phyloP scores from a whole-genome alignment of 1,284 basidiomycete genomes.

The Cutaneotrichosporon mucoides region DNA sequence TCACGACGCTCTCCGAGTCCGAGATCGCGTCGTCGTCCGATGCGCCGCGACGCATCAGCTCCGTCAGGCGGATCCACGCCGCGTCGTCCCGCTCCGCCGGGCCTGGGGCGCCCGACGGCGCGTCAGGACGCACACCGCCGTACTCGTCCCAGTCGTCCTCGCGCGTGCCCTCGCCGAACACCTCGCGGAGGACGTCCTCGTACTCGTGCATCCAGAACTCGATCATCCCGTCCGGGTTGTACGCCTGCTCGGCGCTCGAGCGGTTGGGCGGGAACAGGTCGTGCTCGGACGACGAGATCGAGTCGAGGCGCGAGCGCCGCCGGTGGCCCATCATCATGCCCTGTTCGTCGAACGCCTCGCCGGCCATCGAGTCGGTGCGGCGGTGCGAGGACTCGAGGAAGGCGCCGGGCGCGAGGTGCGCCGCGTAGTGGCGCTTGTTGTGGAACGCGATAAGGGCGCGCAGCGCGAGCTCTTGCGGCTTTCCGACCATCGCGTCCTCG shows the following conservation, averaged over 20 bases:
- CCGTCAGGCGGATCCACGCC: slow-evolving; percentile 41
- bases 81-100: slow-evolving; percentile 32
- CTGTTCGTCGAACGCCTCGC: slow-evolving; percentile 24
- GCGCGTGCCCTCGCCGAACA: slow-evolving; percentile 46
- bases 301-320: slow-evolving; percentile 20
- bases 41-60: slow-evolving; percentile 36
- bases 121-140: slow-evolving; percentile 12
- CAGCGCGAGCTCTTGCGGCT: slow-evolving; percentile 96
- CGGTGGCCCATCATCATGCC: background rate
- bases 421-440: slow-evolving; percentile 45
- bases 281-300: slow-evolving; percentile 20
- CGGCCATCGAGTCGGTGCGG: slow-evolving; percentile 20
- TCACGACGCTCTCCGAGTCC: slow-evolving; percentile 82
- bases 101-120: slow-evolving; percentile 13
- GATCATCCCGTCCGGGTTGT: slow-evolving; percentile 53
- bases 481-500: slow-evolving; percentile 52
- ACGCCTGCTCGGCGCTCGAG: slow-evolving; percentile 40
- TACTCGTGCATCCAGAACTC: slow-evolving; percentile 56
- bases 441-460: slow-evolving; percentile 90
- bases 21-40: slow-evolving; percentile 60
- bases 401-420: slow-evolving; percentile 10
- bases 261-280: slow-evolving; percentile 54
- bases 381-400: slow-evolving; percentile 13
- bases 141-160: slow-evolving; percentile 28
- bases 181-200: slow-evolving; percentile 54